Conservation (phyloP, 2,329 filamentous ascomycete species). For the Beauveria sp. region DNA sequence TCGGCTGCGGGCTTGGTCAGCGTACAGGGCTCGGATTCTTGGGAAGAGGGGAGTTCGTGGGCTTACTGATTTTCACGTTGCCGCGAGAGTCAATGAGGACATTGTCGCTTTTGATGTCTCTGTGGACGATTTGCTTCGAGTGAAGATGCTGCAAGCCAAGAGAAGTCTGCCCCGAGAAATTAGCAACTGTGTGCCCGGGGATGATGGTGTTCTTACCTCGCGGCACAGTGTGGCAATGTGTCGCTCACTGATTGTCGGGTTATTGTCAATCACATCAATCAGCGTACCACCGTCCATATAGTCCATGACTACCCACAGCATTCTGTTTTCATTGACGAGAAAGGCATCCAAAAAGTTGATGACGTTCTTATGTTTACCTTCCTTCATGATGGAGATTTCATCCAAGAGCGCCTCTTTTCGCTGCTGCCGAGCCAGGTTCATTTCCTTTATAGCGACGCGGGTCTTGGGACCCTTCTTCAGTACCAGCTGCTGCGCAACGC, state of each 20-base stretch:
- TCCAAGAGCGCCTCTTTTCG: constrained; percentile 98
- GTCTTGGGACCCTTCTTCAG: constrained; percentile 71
- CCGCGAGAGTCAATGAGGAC: constrained; percentile 88
- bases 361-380: constrained; percentile 95
- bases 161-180: constrained; percentile 61
- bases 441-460: constrained; percentile 98
- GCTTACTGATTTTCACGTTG: constrained; percentile 94
- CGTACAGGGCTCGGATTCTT: too few species aligned
- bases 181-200: constrained; percentile 16
- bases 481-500: constrained; percentile 71
- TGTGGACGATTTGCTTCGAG: constrained; percentile 92
- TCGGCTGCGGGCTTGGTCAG: constrained; percentile 56
- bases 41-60: too few species aligned
- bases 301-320: constrained; percentile 99
- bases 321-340: constrained; percentile 84
- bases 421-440: constrained; percentile 96
- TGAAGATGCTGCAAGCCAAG: constrained; percentile 90
- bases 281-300: constrained; percentile 98
- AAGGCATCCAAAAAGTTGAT: constrained; percentile 98
- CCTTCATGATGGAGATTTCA: constrained; percentile 99
- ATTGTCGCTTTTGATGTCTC: constrained; percentile 99
- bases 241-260: constrained; percentile 84
- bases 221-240: constrained; percentile 96
- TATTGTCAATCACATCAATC: constrained; percentile 98
- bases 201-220: constrained; percentile 57